Percentiles rank a stretch among this genome's conserved stretches.
Evolutionary conservation across 2,329 filamentous ascomycete genomes (phyloP).

Genomic region (Emmonsiellopsis sp.): DNA sequence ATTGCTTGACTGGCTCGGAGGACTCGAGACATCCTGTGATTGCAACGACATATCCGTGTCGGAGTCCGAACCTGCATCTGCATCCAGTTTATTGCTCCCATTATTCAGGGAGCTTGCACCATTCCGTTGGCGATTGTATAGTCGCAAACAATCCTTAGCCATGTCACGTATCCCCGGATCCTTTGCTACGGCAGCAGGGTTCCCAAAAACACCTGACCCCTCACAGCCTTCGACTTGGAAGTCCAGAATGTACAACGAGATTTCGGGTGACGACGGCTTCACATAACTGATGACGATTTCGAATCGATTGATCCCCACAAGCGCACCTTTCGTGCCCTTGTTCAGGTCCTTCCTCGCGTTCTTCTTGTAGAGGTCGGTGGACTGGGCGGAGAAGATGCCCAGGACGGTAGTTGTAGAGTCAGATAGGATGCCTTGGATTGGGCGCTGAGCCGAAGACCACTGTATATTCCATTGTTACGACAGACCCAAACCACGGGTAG

Average conservation of each 20-base stretch:
- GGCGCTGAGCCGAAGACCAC: slow-evolving; percentile 18
- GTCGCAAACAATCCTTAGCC: neutral
- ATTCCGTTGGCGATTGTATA: neutral
- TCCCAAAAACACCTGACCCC: slow-evolving; percentile 18
- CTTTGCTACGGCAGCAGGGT: slow-evolving; percentile 12
- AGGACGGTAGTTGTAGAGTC: slow-evolving; percentile 27
- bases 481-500: neutral
- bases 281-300: slow-evolving; percentile 24
- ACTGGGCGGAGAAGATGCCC: slow-evolving; percentile 21
- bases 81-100: neutral
- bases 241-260: slow-evolving; percentile 16
- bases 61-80: neutral
- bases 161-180: slow-evolving; percentile 7
- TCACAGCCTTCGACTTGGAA: slow-evolving; percentile 20
- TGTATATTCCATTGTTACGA: slow-evolving; percentile 8
- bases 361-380: slow-evolving; percentile 16
- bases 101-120: neutral
- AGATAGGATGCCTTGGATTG: slow-evolving; percentile 20
- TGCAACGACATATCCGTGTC: slow-evolving; percentile 1
- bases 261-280: slow-evolving; percentile 4
- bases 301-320: slow-evolving; percentile 25
- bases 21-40: neutral
- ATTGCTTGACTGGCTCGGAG: neutral
- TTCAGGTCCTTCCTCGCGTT: slow-evolving; percentile 12
- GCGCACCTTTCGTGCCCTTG: slow-evolving; percentile 19